Base-by-base conservation (phyloP, 208 protist species). In the Leishmania tropica region DNA sequence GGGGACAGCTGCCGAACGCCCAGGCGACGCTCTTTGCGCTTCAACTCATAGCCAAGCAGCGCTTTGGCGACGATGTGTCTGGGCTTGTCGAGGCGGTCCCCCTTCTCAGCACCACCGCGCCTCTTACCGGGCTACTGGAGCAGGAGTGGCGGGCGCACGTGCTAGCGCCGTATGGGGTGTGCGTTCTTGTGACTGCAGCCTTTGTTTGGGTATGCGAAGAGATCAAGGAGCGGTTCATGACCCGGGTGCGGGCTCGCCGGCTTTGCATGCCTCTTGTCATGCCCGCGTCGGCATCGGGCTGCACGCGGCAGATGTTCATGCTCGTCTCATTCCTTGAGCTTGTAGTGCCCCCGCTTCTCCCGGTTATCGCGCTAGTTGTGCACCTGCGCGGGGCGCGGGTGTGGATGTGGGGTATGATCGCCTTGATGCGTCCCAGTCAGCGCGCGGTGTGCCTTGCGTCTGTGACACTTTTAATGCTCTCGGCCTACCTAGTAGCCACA, bases 41-140 rank as follows among this genome's bases (percentile, higher is more conserved):
- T 13, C 80, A 87, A 56, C 77, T 96, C 5, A 82, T 93, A 47
- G 89, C 81, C 35, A 86, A 84, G 84, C 83, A 88, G 35, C 87
- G 92, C 62, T 83, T 94, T 40, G 86, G 85, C 8, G 79, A 83
- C 31, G 71, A 78, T 4, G 78, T 83, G 58, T 15, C 35, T n/a
- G 78, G 78, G 6, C 42, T 73, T 4, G 1, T 88, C 5, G 78
- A 88, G 21, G 81, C 8, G 8, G 60, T 88, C 10, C 85, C 85
- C 1, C 5, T 24, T 8, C 78, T 81, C 11, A 88, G 81, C 67
- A 60, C 58, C 40, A 81, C 81, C 0, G 81, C 81, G 3, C 85
- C 79, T 17, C 60, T 88, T 15, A 88, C 79, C 1, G 85, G 78
- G 8, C 62, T 85, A 11, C 45, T 81, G 42, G 78, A 85, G 47